These are phyloP conservation scores for Tylopilus sp. DNA, from an alignment of 768 basidiomycete genomes.

Conservation along the genomic window DNA sequence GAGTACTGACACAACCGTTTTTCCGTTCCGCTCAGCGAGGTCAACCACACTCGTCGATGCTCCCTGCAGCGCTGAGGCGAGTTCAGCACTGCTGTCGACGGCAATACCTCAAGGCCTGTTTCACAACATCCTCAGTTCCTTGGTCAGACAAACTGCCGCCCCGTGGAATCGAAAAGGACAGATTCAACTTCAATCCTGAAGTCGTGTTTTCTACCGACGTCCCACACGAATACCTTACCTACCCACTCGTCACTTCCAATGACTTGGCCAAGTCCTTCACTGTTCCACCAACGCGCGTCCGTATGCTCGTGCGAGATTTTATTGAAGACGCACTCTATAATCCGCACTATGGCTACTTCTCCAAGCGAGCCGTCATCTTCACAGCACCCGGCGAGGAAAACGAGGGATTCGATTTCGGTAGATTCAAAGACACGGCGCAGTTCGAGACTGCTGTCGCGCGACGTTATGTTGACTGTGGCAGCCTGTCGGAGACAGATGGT, in stretches of 20 bases:
- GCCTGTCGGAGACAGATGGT: conserved; percentile 52
- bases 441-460: conserved; percentile 81
- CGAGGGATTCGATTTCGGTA: conserved; percentile 62
- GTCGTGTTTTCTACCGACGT: conserved; percentile 50
- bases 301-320: conserved; percentile 94
- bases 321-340: conserved; percentile 98
- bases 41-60: conserved; percentile 14
- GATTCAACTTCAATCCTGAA: conserved; percentile 75
- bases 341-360: conserved; percentile 96
- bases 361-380: conserved; percentile 89
- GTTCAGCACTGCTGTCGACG: conserved; percentile 17
- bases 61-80: conserved; percentile 18
- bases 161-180: conserved; percentile 38
- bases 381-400: conserved; percentile 45
- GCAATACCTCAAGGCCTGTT: conserved; percentile 23
- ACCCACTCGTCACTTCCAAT: conserved; percentile 66
- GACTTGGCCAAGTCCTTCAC: conserved; percentile 49
- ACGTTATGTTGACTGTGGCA: conserved; percentile 71
- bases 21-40: conserved; percentile 3
- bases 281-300: conserved; percentile 73
- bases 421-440: conserved; percentile 62
- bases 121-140: conserved; percentile 19
- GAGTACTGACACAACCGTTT: too few relatives aligned
- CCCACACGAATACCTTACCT: conserved; percentile 43
- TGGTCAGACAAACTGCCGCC: conserved; percentile 12